phyloP scores from a whole-genome alignment of 345 rosid species.

The Citrus mangshanensis region DNA sequence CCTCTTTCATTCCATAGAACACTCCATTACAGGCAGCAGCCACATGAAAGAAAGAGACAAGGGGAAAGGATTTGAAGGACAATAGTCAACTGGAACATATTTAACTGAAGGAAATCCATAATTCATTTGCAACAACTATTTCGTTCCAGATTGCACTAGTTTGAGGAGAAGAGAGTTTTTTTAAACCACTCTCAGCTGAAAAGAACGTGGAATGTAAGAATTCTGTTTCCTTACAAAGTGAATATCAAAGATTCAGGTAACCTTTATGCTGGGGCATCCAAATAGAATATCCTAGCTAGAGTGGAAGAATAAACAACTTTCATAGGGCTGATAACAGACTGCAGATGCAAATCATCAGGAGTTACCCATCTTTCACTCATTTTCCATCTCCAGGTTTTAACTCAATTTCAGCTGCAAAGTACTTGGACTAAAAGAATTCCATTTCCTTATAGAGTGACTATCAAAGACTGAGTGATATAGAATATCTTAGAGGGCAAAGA shows the following conservation, averaged over 20 bases:
- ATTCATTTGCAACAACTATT: neutral
- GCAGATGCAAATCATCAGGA: neutral
- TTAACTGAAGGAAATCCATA: neutral
- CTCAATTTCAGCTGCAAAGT: neutral
- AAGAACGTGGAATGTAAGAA: neutral
- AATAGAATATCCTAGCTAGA: neutral
- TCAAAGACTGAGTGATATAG: neutral
- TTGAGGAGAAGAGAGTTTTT: no score
- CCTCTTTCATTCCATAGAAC: neutral
- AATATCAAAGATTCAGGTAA: neutral
- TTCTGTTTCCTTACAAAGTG: neutral
- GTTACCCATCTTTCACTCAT: neutral
- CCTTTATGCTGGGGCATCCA: neutral
- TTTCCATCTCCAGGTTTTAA: neutral
- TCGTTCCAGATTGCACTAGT: neutral
- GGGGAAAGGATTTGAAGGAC: neutral
- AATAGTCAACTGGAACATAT: neutral
- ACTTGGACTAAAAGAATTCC: neutral
- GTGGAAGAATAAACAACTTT: neutral
- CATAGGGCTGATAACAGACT: neutral
- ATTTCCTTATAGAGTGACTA: neutral
- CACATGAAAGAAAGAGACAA: neutral
- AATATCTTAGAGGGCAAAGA: neutral
- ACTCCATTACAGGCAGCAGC: neutral
- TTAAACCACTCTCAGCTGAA: neutral